These are phyloP conservation scores for Gossypium raimondii DNA, from an alignment of 345 rosid genomes.

Conservation along the genomic window DNA sequence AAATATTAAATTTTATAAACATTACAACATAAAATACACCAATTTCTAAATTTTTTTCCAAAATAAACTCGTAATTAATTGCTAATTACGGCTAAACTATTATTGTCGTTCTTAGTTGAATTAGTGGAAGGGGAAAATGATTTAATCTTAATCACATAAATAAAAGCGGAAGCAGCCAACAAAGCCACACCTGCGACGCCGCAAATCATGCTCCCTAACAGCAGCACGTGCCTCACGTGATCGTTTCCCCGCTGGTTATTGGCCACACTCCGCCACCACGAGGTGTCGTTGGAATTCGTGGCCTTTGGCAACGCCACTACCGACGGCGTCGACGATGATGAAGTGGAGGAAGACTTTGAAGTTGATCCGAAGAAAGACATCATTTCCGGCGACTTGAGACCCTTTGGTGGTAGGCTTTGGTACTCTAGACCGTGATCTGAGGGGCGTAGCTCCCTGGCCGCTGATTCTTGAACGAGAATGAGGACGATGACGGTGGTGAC, in stretches of 20 bases:
- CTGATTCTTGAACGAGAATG: slow-evolving; percentile 20
- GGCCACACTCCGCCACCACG: slow-evolving; percentile 38
- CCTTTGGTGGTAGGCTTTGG: slow-evolving; percentile 35
- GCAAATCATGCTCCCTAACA: slow-evolving; percentile 54
- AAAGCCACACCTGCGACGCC: slow-evolving; percentile 54
- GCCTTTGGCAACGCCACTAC: slow-evolving; percentile 45
- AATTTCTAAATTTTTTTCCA: no score
- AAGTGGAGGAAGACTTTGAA: slow-evolving; percentile 11
- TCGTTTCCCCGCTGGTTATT: slow-evolving; percentile 18
- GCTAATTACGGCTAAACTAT: not conserved
- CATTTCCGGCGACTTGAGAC: slow-evolving; percentile 39
- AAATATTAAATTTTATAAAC: no score
- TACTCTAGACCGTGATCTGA: slow-evolving; percentile 65
- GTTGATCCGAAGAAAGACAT: slow-evolving; percentile 46
- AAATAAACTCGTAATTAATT: not conserved
- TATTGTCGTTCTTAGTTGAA: not conserved
- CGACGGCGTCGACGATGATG: slow-evolving; percentile 17
- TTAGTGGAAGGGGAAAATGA: not conserved
- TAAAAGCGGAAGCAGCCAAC: slow-evolving; percentile 41
- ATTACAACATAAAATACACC: no score
- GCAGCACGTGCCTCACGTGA: slow-evolving; percentile 54
- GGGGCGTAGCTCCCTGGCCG: slow-evolving; percentile 56
- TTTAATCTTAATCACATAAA: slow-evolving; percentile 31
- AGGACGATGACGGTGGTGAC: slow-evolving; percentile 22
- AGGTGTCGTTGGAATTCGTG: slow-evolving; percentile 34